A percentile compares a stretch with the other conserved stretches of the same genome.
These are phyloP conservation scores for Ceratobasidium papillatum DNA, from an alignment of 1,284 basidiomycete species.

Conservation along the genomic window DNA sequence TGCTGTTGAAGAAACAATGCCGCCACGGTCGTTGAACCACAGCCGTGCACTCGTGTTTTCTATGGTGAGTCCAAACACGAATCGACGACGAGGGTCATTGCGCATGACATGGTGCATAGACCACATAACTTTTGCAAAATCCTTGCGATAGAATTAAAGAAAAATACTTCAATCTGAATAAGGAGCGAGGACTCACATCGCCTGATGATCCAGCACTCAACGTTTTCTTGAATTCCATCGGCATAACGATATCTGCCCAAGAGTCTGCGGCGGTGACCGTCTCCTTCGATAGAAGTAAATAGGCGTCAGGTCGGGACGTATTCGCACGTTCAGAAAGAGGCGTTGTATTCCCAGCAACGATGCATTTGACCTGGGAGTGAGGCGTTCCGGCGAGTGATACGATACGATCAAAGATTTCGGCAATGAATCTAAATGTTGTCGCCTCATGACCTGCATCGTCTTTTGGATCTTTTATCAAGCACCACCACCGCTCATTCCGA, in stretches of 20 bases:
- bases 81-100: too few relatives aligned
- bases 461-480: neutral
- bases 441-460: too few relatives aligned
- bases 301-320: neutral
- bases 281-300: neutral
- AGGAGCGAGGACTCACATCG: neutral
- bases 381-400: neutral
- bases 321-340: neutral
- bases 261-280: too few relatives aligned
- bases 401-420: neutral
- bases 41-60: too few relatives aligned
- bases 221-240: constrained; percentile 9
- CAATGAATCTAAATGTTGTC: neutral
- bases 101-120: too few relatives aligned
- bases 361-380: neutral
- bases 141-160: neutral
- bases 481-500: neutral
- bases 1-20: too few relatives aligned
- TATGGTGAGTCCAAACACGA: too few relatives aligned
- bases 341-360: neutral
- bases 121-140: too few relatives aligned
- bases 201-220: too few relatives aligned
- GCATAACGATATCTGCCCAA: constrained; percentile 23
- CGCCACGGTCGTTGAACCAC: too few relatives aligned
- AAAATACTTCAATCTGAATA: neutral